Evolutionary conservation across 2,329 filamentous ascomycete genomes (phyloP).

Genomic region (Ceratocystis variospora): DNA sequence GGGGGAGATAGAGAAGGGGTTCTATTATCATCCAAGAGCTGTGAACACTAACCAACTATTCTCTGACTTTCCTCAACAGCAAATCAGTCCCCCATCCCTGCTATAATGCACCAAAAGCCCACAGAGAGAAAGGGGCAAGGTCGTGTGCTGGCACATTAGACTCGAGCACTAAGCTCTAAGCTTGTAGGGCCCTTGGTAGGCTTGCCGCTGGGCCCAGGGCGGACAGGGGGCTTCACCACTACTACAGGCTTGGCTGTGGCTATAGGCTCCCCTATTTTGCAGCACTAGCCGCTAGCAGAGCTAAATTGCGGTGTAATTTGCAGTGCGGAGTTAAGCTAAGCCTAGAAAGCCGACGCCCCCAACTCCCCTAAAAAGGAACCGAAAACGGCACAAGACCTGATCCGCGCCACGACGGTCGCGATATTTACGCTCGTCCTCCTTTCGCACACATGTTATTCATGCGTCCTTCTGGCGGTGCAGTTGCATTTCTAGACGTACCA

Average conservation of each 20-base stretch:
- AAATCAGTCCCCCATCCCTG: too few relatives aligned
- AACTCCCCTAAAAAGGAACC: too few relatives aligned
- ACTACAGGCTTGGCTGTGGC: background rate
- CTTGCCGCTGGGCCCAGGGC: background rate
- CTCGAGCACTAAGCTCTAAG: background rate
- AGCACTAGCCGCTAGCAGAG: background rate
- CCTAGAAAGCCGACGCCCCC: too few relatives aligned
- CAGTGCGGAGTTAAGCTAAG: background rate
- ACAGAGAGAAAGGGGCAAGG: background rate
- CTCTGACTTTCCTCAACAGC: too few relatives aligned
- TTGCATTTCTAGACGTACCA: too few relatives aligned
- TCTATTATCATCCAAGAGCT: background rate
- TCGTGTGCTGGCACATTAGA: background rate
- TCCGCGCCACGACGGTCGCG: too few relatives aligned
- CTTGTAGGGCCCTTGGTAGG: background rate
- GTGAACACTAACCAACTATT: too few relatives aligned
- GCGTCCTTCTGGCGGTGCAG: too few relatives aligned
- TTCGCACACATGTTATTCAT: too few relatives aligned
- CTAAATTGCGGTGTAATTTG: background rate
- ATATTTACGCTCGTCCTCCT: too few relatives aligned
- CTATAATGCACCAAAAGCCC: too few relatives aligned
- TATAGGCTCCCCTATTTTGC: background rate
- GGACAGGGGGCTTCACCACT: background rate
- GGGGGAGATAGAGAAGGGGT: background rate
- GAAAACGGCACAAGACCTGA: too few relatives aligned